Conservation (phyloP, 768 basidiomycete species). For the Leccinum uliginosum region DNA sequence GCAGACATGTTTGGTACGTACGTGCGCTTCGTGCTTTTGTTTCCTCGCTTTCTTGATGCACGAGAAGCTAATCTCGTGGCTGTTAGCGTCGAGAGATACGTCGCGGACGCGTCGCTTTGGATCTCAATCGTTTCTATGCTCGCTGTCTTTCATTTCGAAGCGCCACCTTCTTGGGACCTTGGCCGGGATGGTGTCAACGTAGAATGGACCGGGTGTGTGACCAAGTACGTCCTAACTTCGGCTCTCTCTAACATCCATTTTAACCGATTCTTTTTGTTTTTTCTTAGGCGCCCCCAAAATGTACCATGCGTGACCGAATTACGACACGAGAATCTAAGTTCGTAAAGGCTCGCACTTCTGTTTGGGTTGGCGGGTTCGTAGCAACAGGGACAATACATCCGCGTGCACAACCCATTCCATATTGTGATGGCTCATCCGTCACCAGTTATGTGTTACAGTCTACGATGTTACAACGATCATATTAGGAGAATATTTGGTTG, state of each 20-base stretch:
- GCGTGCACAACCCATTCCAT: too few relatives aligned
- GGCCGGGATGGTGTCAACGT: conserved; percentile 17
- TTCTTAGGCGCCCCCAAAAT: conserved; percentile 9
- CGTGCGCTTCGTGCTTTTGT: neutral
- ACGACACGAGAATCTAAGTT: conserved; percentile 3
- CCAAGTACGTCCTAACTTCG: conserved; percentile 16
- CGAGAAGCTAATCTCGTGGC: neutral
- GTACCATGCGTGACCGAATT: conserved; percentile 9
- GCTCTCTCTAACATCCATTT: neutral
- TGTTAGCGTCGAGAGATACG: conserved; percentile 38
- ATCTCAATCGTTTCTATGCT: conserved; percentile 22
- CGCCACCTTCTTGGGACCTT: too few relatives aligned
- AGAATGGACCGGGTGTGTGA: conserved; percentile 15
- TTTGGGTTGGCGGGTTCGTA: too few relatives aligned
- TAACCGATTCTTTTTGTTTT: neutral
- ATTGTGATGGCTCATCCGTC: too few relatives aligned
- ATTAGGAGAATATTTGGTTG: too few relatives aligned
- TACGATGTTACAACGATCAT: too few relatives aligned
- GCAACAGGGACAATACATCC: too few relatives aligned
- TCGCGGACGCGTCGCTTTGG: conserved; percentile 39
- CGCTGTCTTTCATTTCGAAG: conserved; percentile 14
- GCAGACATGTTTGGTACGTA: conserved; percentile 37
- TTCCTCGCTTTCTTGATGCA: neutral
- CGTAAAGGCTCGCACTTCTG: too few relatives aligned
- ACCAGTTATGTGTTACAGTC: too few relatives aligned